Percentiles rank a stretch among this genome's conserved stretches.
Evolutionary conservation across 2,329 filamentous ascomycete species (phyloP).

Genomic region (Mollisia scopiformis): DNA sequence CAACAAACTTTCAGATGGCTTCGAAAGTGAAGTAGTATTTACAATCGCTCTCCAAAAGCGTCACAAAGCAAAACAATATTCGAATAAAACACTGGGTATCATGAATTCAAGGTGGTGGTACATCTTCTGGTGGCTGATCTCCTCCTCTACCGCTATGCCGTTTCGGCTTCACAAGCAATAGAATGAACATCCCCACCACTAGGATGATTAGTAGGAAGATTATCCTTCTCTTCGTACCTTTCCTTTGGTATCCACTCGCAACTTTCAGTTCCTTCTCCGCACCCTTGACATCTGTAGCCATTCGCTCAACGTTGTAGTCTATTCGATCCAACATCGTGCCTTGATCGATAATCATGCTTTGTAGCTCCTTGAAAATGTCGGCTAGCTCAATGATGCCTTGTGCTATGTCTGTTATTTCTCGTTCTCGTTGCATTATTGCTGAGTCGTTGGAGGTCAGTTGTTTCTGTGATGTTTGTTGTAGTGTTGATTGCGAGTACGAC

Average conservation of each 20-base stretch:
- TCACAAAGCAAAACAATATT: neutral
- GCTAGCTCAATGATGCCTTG: slow-evolving; percentile 97
- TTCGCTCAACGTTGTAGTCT: slow-evolving; percentile 97
- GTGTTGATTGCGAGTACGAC: slow-evolving; percentile 85
- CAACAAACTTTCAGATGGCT: no score
- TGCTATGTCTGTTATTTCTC: slow-evolving; percentile 96
- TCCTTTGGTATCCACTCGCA: slow-evolving; percentile 86
- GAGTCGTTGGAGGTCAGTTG: slow-evolving; percentile 77
- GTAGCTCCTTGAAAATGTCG: slow-evolving; percentile 94
- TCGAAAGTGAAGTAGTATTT: no score
- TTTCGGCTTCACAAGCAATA: slow-evolving; percentile 71
- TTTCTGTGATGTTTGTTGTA: slow-evolving; percentile 73
- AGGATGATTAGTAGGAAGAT: slow-evolving; percentile 86
- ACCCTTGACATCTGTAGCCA: slow-evolving; percentile 90
- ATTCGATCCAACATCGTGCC: slow-evolving; percentile 91
- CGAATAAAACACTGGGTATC: neutral
- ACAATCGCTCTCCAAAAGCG: no score
- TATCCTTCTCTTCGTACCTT: slow-evolving; percentile 87
- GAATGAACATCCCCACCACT: slow-evolving; percentile 83
- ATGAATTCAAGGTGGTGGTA: slow-evolving; percentile 30
- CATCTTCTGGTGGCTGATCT: slow-evolving; percentile 21
- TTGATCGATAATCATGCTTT: slow-evolving; percentile 93
- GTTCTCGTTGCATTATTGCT: slow-evolving; percentile 87
- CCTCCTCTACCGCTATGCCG: slow-evolving; percentile 19
- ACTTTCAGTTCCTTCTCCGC: slow-evolving; percentile 92